Percentiles rank a stretch among this genome's conserved stretches.
phyloP scores from a whole-genome alignment of 2,329 filamentous ascomycete genomes.

The Beauveria varroae region DNA sequence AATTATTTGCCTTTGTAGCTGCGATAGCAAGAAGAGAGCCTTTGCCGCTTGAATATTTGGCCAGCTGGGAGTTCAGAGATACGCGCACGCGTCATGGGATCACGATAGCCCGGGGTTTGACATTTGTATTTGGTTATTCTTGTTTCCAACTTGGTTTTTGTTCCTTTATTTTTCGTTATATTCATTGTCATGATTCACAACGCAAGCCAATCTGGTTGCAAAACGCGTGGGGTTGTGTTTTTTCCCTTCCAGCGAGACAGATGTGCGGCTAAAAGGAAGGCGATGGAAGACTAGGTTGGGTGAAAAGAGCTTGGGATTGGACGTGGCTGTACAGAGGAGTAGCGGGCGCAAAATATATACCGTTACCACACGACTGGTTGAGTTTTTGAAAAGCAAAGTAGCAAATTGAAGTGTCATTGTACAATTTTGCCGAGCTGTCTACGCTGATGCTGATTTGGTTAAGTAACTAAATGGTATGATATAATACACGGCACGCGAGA shows the following conservation, averaged over 20 bases:
- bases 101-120: slow-evolving; percentile 2
- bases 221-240: background rate
- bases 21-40: background rate
- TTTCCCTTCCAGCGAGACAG: background rate
- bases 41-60: background rate
- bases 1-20: slow-evolving; percentile 2
- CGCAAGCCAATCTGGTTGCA: background rate
- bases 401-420: slow-evolving; percentile 7
- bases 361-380: slow-evolving; percentile 18
- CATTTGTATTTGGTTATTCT: background rate
- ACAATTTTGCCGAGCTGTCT: slow-evolving; percentile 6
- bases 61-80: slow-evolving; percentile 3
- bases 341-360: slow-evolving; percentile 17
- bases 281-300: slow-evolving; percentile 1
- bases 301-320: slow-evolving; percentile 6
- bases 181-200: slow-evolving; percentile 3
- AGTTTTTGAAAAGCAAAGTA: background rate
- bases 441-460: slow-evolving; percentile 3
- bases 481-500: slow-evolving; percentile 6
- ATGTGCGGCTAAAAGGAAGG: slow-evolving; percentile 12
- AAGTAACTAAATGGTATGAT: background rate
- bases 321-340: slow-evolving; percentile 18
- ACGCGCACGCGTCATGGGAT: slow-evolving; percentile 5
- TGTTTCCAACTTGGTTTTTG: background rate
- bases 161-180: slow-evolving; percentile 1